Evolutionary conservation across 768 basidiomycete species (phyloP).

Genomic region (Suillus paluster): DNA sequence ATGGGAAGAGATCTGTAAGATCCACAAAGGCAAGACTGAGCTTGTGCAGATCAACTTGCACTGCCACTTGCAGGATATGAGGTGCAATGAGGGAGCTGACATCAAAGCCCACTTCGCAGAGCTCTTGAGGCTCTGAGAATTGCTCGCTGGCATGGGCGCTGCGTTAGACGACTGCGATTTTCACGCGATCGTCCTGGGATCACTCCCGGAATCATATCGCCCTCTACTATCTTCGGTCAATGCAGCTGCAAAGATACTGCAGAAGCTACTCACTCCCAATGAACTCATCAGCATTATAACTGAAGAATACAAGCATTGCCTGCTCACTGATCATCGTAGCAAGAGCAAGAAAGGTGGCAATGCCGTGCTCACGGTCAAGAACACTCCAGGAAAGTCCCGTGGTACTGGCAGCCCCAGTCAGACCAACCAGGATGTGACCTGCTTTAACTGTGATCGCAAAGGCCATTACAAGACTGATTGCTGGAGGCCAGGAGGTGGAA

Average conservation of each 20-base stretch:
- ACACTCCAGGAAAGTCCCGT: no score
- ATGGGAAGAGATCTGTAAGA: constrained; percentile 21
- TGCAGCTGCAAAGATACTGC: constrained; percentile 15
- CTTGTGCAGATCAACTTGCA: constrained; percentile 28
- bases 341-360: not conserved
- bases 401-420: no score
- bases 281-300: constrained; percentile 18
- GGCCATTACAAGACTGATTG: not conserved
- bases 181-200: constrained; percentile 25
- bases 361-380: no score
- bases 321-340: not conserved
- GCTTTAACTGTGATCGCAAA: not conserved
- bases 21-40: constrained; percentile 24
- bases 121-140: not conserved
- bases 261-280: constrained; percentile 14
- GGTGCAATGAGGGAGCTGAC: constrained; percentile 28
- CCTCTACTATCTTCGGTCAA: constrained; percentile 24
- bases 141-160: constrained; percentile 18
- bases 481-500: not conserved
- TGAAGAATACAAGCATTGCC: constrained; percentile 19
- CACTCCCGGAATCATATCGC: constrained; percentile 27
- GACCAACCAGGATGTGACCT: not conserved
- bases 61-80: constrained; percentile 21
- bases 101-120: constrained; percentile 25
- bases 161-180: constrained; percentile 22